Base-by-base conservation (phyloP, 2,329 filamentous ascomycete genomes). In the Neopestalotiopsis rosae region DNA sequence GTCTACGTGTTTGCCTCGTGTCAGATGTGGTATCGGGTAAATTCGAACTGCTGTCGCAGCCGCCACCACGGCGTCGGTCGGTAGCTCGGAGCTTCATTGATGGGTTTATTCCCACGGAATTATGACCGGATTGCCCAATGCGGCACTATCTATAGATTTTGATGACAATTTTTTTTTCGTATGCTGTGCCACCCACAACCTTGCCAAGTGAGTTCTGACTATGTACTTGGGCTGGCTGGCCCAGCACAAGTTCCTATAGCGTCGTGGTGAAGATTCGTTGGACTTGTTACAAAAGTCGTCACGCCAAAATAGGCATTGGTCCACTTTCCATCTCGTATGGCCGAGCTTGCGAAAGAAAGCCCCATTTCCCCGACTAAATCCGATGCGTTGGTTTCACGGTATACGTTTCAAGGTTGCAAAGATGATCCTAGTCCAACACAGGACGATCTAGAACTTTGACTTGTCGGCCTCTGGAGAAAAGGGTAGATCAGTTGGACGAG, bases 11-110 rank as follows among this genome's bases (percentile, higher is more conserved):
- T 52, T 9, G 20, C 45, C 45, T 52, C 45, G 45, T 52, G 7
- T 52, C 45, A 52, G 45, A 52, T 52, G 45, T 52, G 45, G 45
- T 52, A n/a, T 52, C 45, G 17, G 45, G 45, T 52, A n/a, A 52
- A 52, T 52, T 52, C n/a, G 45, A n/a, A 10, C 45, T 52, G 45
- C 45, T n/a, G 45, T 52, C 45, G 45, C 45, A 38, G 34, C 45
- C 9, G 14, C 7, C 17, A 20, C 45, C 24, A 45, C 13, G 42
- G 42, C 42, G 42, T 45, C 5, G 42, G 45, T 52, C 45, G 45
- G 45, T 17, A n/a, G 45, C 17, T 52, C n/a, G 45, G 17, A n/a
- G 45, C 17, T n/a, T 52, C 10, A 52, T 52, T 52, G 45, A 52
- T 52, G n/a, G 45, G 17, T 28, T 28, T n/a, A 52, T n/a, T n/a